Evolutionary conservation across 2,329 filamentous ascomycete species (phyloP).

Genomic region (Didymellaceae sp.): DNA sequence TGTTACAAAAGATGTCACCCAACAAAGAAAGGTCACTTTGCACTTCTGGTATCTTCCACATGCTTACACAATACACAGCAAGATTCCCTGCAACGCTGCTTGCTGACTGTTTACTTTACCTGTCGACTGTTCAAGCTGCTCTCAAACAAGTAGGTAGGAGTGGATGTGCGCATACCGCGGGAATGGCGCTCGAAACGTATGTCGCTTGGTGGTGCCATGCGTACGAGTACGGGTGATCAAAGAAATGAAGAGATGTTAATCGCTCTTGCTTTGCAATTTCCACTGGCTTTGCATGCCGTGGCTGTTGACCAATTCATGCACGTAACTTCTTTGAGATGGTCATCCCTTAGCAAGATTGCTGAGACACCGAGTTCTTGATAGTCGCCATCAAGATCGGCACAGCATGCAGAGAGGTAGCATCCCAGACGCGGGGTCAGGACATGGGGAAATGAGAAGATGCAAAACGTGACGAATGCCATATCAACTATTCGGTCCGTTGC

Average conservation of each 20-base stretch:
- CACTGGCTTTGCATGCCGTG: background rate
- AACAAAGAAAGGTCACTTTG: background rate
- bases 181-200: background rate
- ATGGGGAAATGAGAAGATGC: slow-evolving; percentile 13
- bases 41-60: background rate
- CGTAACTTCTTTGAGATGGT: background rate
- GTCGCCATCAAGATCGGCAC: slow-evolving; percentile 6
- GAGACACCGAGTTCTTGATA: slow-evolving; percentile 1
- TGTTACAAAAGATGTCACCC: background rate
- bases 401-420: background rate
- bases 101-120: too few relatives aligned
- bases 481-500: slow-evolving; percentile 6
- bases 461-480: slow-evolving; percentile 1
- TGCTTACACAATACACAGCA: too few relatives aligned
- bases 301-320: background rate
- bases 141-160: too few relatives aligned
- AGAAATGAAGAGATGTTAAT: too few relatives aligned
- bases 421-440: slow-evolving; percentile 7
- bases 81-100: background rate
- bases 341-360: background rate
- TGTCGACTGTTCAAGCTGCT: too few relatives aligned
- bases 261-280: too few relatives aligned
- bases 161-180: slow-evolving; percentile 3
- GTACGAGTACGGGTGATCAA: too few relatives aligned
- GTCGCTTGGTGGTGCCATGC: too few relatives aligned